A percentile compares a stretch with the other conserved stretches of the same genome.
phyloP scores from a whole-genome alignment of 176 grass and related monocot species.

The Echinochloa phyllopogon region DNA sequence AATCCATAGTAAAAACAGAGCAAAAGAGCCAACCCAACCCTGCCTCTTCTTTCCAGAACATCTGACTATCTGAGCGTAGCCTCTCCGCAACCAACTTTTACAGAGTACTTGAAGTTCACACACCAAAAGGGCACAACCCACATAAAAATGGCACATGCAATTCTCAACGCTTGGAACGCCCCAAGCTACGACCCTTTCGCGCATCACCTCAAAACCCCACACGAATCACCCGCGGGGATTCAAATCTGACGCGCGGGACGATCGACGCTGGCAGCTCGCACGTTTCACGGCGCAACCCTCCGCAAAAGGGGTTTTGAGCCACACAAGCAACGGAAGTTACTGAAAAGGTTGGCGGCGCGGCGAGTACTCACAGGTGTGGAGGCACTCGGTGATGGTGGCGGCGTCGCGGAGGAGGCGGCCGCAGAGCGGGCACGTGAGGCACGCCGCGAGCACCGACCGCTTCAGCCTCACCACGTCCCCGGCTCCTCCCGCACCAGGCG shows the following conservation, averaged over 20 bases:
- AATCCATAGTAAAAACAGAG: slow-evolving; percentile 28
- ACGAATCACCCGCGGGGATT: background rate
- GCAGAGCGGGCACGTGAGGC: slow-evolving; percentile 75
- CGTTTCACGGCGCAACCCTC: background rate
- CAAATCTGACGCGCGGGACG: slow-evolving; percentile 28
- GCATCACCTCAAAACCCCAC: slow-evolving; percentile 6
- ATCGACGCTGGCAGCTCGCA: background rate
- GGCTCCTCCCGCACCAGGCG: background rate
- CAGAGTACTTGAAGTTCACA: background rate
- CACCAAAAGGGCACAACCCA: background rate
- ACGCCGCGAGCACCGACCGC: slow-evolving; percentile 44
- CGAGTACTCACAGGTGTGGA: slow-evolving; percentile 75
- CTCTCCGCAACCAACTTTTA: background rate
- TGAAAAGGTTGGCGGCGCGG: background rate
- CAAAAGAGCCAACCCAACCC: background rate
- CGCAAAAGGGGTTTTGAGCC: background rate
- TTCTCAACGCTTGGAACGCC: background rate
- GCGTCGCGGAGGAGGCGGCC: slow-evolving; percentile 68
- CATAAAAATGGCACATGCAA: slow-evolving; percentile 3
- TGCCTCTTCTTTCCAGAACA: background rate
- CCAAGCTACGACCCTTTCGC: slow-evolving; percentile 34
- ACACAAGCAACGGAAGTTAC: background rate
- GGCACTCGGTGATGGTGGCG: slow-evolving; percentile 79
- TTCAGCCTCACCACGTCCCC: slow-evolving; percentile 52
- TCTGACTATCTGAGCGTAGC: background rate